Evolutionary conservation across 139 green algal genomes (phyloP).

Genomic region (Micromonas pusilla): DNA sequence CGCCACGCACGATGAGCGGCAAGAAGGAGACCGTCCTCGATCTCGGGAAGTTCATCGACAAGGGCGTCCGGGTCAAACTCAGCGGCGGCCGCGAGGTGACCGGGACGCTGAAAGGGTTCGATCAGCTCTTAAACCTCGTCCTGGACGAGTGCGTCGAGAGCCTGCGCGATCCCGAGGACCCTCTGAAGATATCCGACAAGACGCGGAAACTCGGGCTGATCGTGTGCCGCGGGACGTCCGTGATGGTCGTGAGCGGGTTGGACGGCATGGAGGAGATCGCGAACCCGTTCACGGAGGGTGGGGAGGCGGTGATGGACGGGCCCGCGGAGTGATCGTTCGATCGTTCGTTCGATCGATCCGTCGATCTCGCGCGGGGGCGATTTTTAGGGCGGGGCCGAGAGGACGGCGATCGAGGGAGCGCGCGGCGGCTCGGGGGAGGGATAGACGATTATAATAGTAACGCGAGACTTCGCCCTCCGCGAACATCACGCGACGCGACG

Average conservation of each 20-base stretch:
- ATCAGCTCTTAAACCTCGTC: constrained; percentile 97
- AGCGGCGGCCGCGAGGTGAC: constrained; percentile 71
- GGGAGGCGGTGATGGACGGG: constrained; percentile 3
- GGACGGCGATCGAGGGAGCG: too few relatives aligned
- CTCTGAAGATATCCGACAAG: constrained; percentile 68
- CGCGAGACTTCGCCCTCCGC: too few relatives aligned
- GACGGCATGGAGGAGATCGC: constrained; percentile 80
- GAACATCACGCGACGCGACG: too few relatives aligned
- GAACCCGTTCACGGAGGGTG: constrained; percentile 61
- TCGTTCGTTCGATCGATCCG: too few relatives aligned
- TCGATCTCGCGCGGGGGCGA: too few relatives aligned
- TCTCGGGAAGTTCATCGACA: constrained; percentile 90
- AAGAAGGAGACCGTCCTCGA: constrained; percentile 89
- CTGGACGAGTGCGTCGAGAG: constrained; percentile 88
- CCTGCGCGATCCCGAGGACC: constrained; percentile 76
- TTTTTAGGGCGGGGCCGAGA: too few relatives aligned
- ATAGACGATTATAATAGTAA: too few relatives aligned
- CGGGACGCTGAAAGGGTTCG: constrained; percentile 90
- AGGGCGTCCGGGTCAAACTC: constrained; percentile 89
- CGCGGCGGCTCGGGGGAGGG: too few relatives aligned
- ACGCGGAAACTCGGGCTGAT: constrained; percentile 71
- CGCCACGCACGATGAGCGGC: neutral
- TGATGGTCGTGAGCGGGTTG: constrained; percentile 84
- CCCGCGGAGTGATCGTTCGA: neutral
- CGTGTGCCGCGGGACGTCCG: constrained; percentile 81